Conservation (phyloP, 257 asterid genomes). For the Petrea volubilis region DNA sequence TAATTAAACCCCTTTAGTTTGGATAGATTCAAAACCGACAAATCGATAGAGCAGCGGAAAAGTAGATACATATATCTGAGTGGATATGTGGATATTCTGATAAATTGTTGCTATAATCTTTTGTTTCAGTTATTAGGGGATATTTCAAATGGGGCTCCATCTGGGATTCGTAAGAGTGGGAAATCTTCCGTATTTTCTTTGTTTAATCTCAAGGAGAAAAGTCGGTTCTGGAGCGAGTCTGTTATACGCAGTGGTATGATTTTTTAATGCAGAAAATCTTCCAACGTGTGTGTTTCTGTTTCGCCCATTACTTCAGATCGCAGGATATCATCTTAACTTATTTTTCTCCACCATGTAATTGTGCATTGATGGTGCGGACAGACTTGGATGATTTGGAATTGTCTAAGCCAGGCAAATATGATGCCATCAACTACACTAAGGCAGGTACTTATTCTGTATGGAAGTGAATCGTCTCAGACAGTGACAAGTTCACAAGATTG, state of each 20-base stretch:
- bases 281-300: background rate
- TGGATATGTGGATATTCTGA: conserved; percentile 9
- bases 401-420: conserved; percentile 56
- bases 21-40: background rate
- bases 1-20: background rate
- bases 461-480: conserved; percentile 24
- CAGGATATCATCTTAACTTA: background rate
- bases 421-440: conserved; percentile 83
- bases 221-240: conserved; percentile 94
- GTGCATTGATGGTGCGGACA: conserved; percentile 33
- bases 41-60: background rate
- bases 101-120: conserved; percentile 5
- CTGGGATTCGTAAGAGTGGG: conserved; percentile 56
- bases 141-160: conserved; percentile 62
- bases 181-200: conserved; percentile 78
- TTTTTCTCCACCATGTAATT: conserved; percentile 1
- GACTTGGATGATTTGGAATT: conserved; percentile 81
- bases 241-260: conserved; percentile 77
- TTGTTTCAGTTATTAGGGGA: conserved; percentile 52
- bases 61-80: background rate
- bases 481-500: background rate
- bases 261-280: background rate
- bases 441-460: conserved; percentile 81
- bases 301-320: conserved; percentile 7
- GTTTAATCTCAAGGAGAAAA: conserved; percentile 91